Evolutionary conservation across 371 early-diverging fungal species (phyloP).

Genomic region (Sporodiniella umbellata): DNA sequence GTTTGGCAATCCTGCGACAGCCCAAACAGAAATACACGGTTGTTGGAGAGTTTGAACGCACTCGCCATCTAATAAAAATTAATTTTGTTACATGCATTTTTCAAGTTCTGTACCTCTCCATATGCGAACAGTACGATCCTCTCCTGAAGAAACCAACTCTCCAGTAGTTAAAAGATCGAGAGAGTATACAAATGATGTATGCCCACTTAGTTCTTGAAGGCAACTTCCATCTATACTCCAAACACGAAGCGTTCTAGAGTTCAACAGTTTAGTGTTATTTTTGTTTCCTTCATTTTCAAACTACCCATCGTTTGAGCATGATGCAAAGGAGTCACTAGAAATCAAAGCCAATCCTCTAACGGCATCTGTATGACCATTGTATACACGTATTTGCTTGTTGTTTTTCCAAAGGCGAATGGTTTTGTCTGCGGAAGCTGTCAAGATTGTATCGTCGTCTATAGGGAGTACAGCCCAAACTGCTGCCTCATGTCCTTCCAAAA

Average conservation of each 20-base stretch:
- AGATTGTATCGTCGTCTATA: constrained; percentile 62
- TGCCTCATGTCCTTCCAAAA: constrained; percentile 78
- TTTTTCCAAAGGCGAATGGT: constrained; percentile 84
- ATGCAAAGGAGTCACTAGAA: constrained; percentile 71
- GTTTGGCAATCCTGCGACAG: constrained; percentile 72
- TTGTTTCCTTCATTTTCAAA: background rate
- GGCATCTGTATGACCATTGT: constrained; percentile 88
- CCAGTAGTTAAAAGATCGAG: constrained; percentile 68
- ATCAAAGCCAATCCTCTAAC: constrained; percentile 79
- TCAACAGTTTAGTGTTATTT: background rate
- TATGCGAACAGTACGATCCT: constrained; percentile 87
- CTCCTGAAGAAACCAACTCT: constrained; percentile 87
- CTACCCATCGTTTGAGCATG: constrained; percentile 88
- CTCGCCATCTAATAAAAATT: constrained; percentile 33
- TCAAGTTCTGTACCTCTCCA: constrained; percentile 69
- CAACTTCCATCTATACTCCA: constrained; percentile 80
- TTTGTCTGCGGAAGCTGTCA: constrained; percentile 95
- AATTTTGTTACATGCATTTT: background rate
- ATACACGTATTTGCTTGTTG: constrained; percentile 65
- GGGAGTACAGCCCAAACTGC: constrained; percentile 92
- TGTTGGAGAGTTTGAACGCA: constrained; percentile 81
- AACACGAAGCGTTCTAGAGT: constrained; percentile 66
- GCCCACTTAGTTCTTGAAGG: constrained; percentile 78
- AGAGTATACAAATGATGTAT: constrained; percentile 93
- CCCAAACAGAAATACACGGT: constrained; percentile 93